Evolutionary conservation across 805 yeast genomes (phyloP), one percentile per base, ranked within the genome.

Genomic region (Debaryomyces hansenii): DNA sequence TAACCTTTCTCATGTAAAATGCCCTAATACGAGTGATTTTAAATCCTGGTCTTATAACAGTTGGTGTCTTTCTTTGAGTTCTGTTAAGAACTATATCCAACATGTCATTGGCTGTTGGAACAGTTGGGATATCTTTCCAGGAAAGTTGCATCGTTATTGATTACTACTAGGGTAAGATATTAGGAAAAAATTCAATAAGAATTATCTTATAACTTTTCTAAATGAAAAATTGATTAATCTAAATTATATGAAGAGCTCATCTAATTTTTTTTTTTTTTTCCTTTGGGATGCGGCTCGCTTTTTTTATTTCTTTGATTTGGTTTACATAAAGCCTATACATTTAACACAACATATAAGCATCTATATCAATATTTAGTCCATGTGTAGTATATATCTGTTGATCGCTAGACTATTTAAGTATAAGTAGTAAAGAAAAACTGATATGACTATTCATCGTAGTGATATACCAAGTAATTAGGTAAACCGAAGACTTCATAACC

Each of bases 1-100:
- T 88, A 50, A 94, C 99, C 65, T 94, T 94, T 77, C 99, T 84
- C 97, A 94, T 92, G 72, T 94, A 94, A 63, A 94, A 94, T 10
- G 97, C 89, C 58, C 99, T 80, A 61, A 94, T 94, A 78, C 99
- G 90, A 60, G 94, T 86, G 67, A 94, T 92, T 65, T 88, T 86
- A 77, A 91, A 94, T 48, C 98, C 98, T 15, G 96, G 87, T 68
- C 99, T 85, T 57, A 94, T 87, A 46, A 94, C 97, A n/a, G 99
- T 94, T 48, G 99, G 99, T 5, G 99, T 94, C 74, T 94, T 94
- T 74, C 99, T 84, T 75, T 94, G 99, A 1, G 99, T 94, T 65
- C 97, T 81, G 78, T 94, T 94, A 55, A 94, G 86, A 52, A 94
- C 96, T 54, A 94, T 89, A 72, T 94, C 99, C 82, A 94, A 78